Percentiles rank a stretch among this genome's conserved stretches.
These are phyloP conservation scores for Fimicolochytrium jonesii DNA, from an alignment of 192 early-diverging fungal species.

Conservation along the genomic window DNA sequence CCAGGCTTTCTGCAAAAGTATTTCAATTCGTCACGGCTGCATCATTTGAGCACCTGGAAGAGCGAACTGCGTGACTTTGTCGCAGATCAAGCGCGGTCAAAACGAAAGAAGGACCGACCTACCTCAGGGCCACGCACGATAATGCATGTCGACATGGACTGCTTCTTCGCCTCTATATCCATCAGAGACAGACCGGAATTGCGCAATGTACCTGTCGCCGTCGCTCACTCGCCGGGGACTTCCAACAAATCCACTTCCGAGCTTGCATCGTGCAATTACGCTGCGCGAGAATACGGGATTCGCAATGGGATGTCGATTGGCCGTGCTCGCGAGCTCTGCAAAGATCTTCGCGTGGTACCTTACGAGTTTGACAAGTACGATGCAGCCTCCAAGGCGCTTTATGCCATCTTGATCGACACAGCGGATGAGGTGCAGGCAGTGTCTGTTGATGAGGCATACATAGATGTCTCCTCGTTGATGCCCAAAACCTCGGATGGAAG, in stretches of 20 bases:
- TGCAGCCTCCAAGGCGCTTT: conserved; percentile 55
- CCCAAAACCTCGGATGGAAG: not conserved
- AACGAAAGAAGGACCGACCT: not conserved
- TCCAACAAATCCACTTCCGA: conserved; percentile 35
- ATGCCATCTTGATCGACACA: conserved; percentile 56
- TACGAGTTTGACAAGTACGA: conserved; percentile 76
- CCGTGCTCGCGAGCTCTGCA: conserved; percentile 64
- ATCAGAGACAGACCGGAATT: conserved; percentile 65
- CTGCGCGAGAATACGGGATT: conserved; percentile 70
- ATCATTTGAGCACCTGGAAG: conserved; percentile 79
- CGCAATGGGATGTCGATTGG: conserved; percentile 75
- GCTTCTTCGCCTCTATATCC: conserved; percentile 87
- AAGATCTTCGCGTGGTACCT: conserved; percentile 33
- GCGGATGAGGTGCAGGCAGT: conserved; percentile 73
- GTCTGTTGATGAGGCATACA: conserved; percentile 79
- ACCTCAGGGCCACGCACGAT: conserved; percentile 29
- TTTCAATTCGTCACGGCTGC: conserved; percentile 62
- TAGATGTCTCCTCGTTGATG: conserved; percentile 60
- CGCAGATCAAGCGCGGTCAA: not conserved
- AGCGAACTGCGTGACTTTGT: conserved; percentile 69
- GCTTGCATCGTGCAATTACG: conserved; percentile 86
- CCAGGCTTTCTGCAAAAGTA: conserved; percentile 45
- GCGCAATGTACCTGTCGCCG: conserved; percentile 61
- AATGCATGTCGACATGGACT: conserved; percentile 92
- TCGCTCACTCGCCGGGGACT: conserved; percentile 54